These are phyloP conservation scores for Botrytis aclada DNA, from an alignment of 2,329 filamentous ascomycete genomes.

Conservation along the genomic window DNA sequence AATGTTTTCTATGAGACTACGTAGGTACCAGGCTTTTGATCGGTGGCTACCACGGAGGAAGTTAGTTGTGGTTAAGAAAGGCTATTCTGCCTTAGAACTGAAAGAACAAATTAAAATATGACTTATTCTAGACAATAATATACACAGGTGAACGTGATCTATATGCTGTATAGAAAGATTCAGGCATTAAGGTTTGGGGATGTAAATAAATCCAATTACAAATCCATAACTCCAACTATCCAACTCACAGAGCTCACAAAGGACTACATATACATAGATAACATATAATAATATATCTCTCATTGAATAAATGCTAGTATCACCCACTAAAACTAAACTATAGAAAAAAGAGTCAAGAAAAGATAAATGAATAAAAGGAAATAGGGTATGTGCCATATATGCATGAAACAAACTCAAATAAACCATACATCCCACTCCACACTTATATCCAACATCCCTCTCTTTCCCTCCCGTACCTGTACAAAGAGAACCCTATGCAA, in stretches of 20 bases:
- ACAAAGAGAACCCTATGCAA: neutral
- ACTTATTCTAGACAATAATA: neutral
- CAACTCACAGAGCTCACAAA: neutral
- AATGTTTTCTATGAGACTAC: neutral
- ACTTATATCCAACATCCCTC: neutral
- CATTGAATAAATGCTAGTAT: neutral
- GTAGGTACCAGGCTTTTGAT: neutral
- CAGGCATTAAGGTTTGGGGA: neutral
- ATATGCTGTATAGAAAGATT: neutral
- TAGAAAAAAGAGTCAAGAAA: neutral
- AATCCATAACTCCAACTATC: neutral
- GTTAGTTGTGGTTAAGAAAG: neutral
- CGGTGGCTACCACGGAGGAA: neutral
- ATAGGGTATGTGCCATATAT: conserved; percentile 10
- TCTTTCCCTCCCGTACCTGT: neutral
- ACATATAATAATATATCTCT: neutral
- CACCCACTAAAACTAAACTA: neutral
- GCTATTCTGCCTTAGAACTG: neutral
- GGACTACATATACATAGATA: neutral
- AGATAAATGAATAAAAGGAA: neutral
- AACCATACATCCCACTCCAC: neutral
- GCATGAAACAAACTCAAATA: neutral
- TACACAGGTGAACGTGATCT: neutral
- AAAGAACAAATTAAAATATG: neutral
- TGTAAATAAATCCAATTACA: neutral